Evolutionary conservation across 148 eudicot genomes (phyloP).

Genomic region (Silene conica): DNA sequence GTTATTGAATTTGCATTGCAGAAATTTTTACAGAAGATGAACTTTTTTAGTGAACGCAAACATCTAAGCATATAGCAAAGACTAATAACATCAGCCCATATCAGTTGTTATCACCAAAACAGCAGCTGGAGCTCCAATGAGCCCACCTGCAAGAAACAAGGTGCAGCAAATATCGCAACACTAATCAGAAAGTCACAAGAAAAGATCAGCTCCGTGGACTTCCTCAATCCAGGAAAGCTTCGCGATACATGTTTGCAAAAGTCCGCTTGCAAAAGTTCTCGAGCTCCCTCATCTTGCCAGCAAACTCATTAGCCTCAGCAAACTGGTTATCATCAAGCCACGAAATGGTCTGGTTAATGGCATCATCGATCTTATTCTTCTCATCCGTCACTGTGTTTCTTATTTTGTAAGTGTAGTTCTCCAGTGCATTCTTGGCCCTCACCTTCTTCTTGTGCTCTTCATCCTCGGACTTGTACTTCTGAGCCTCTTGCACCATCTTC

Average conservation of each 20-base stretch:
- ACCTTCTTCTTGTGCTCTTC: not conserved
- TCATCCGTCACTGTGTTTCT: not conserved
- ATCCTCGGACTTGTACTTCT: not conserved
- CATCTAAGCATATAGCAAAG: no score
- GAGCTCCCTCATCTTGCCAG: conserved; percentile 21
- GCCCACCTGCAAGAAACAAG: no score
- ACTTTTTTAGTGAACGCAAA: no score
- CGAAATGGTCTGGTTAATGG: not conserved
- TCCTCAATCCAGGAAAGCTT: no score
- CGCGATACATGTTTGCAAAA: not conserved
- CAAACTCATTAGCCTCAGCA: not conserved
- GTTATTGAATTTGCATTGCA: no score
- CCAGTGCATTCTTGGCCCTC: not conserved
- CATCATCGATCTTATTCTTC: conserved; percentile 2
- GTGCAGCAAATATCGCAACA: no score
- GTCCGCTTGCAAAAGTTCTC: conserved; percentile 28
- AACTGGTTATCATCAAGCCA: not conserved
- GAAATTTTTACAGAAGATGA: no score
- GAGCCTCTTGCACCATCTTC: not conserved
- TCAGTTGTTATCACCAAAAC: no score
- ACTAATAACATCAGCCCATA: no score
- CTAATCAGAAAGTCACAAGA: no score
- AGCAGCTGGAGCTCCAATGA: no score
- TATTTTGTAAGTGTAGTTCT: not conserved
- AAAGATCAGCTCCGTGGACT: no score